phyloP scores from a whole-genome alignment of 1,139 yeast genomes.

The Blastobotrys illinoisensis region DNA sequence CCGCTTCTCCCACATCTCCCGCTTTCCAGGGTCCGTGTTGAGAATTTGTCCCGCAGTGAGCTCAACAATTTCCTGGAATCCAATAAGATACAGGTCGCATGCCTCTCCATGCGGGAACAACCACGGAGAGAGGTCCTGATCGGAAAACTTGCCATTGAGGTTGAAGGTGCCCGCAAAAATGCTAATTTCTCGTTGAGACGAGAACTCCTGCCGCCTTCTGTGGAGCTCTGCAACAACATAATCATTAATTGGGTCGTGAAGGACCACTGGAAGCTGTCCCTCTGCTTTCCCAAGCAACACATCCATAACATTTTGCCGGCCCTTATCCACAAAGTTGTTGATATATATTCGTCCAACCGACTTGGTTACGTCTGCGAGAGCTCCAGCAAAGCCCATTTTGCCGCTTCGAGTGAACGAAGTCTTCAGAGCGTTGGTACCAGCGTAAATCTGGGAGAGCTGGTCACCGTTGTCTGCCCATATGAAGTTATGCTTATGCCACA shows the following conservation, averaged over 20 bases:
- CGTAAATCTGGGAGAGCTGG: conserved; percentile 90
- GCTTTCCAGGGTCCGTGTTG: conserved; percentile 67
- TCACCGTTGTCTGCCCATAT: conserved; percentile 99
- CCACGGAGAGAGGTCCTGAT: conserved; percentile 67
- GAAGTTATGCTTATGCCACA: conserved; percentile 63
- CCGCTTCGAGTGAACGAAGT: conserved; percentile 93
- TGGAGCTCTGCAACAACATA: conserved; percentile 60
- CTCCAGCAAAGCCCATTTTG: conserved; percentile 94
- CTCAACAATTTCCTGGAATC: conserved; percentile 90
- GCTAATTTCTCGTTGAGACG: conserved; percentile 53
- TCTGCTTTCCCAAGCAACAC: conserved; percentile 74
- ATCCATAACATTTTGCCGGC: conserved; percentile 83
- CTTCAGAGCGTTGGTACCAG: conserved; percentile 95
- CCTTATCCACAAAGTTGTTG: conserved; percentile 90
- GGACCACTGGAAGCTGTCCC: conserved; percentile 62
- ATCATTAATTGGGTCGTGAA: conserved; percentile 86
- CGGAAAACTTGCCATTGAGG: conserved; percentile 64
- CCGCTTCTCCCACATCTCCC: conserved; percentile 73
- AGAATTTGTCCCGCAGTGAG: conserved; percentile 86
- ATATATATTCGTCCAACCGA: conserved; percentile 93
- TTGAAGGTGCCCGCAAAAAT: conserved; percentile 85
- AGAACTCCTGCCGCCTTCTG: conserved; percentile 49
- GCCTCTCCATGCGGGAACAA: conserved; percentile 55
- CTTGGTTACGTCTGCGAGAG: conserved; percentile 91
- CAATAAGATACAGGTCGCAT: conserved; percentile 74